Conservation (phyloP, 192 early-diverging fungal species). For the Coemansia sp. region DNA sequence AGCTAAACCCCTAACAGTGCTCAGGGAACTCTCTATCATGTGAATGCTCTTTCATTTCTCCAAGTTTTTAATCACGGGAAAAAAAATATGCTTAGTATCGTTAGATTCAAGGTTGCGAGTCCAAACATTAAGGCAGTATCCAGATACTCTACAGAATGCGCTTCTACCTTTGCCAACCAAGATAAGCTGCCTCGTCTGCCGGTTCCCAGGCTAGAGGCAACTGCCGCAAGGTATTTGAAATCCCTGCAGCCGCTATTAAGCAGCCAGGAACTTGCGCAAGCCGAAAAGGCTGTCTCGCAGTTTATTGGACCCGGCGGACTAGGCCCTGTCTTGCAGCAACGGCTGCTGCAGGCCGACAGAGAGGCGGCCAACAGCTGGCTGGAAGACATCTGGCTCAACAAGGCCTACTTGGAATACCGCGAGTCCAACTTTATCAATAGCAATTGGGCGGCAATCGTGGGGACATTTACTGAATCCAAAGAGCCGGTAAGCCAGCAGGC, state of each 20-base stretch:
- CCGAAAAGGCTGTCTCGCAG: constrained; percentile 64
- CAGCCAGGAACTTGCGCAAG: constrained; percentile 56
- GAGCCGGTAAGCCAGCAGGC: constrained; percentile 47
- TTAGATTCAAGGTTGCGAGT: too few species aligned
- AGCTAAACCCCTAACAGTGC: background rate
- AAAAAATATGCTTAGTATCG: too few species aligned
- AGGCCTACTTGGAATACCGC: constrained; percentile 84
- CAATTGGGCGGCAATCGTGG: constrained; percentile 79
- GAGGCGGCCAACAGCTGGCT: constrained; percentile 78
- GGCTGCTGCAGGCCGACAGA: constrained; percentile 68
- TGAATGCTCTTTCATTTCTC: too few species aligned
- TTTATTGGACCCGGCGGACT: constrained; percentile 69
- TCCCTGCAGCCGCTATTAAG: constrained; percentile 67
- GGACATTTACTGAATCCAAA: background rate
- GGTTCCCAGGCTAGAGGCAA: constrained; percentile 76
- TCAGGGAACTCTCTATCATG: background rate
- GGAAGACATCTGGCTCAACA: constrained; percentile 79
- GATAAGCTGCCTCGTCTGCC: constrained; percentile 74
- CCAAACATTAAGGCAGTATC: too few species aligned
- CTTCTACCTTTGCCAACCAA: constrained; percentile 67
- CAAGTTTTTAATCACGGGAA: too few species aligned
- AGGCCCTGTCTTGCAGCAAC: constrained; percentile 71
- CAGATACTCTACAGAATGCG: too few species aligned
- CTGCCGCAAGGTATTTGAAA: constrained; percentile 74
- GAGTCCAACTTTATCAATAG: constrained; percentile 82